Conservation (phyloP, 192 early-diverging fungal genomes). For the Backusella sp. region DNA sequence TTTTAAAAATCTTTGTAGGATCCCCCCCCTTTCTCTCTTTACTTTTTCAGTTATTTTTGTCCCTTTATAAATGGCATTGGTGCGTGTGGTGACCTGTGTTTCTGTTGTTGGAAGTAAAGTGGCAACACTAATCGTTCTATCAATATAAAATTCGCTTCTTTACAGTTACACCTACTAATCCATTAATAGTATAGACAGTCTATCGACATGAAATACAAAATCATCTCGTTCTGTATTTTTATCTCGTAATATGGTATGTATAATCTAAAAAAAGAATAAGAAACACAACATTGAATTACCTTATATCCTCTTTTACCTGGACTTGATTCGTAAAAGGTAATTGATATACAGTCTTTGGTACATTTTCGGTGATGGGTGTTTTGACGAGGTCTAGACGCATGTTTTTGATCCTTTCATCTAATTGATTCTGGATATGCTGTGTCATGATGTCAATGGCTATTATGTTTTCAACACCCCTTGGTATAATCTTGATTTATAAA, state of each 20-base stretch:
- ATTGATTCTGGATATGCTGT: slow-evolving; percentile 83
- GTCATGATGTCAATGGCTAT: slow-evolving; percentile 91
- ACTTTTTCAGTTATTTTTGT: slow-evolving; percentile 18
- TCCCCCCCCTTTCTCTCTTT: background rate
- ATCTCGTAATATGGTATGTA: slow-evolving; percentile 85
- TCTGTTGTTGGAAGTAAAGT: slow-evolving; percentile 17
- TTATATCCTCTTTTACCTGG: slow-evolving; percentile 28
- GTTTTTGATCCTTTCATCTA: slow-evolving; percentile 65
- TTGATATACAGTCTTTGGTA: slow-evolving; percentile 47
- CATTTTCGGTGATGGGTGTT: slow-evolving; percentile 28
- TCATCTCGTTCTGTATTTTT: slow-evolving; percentile 69
- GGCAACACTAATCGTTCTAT: slow-evolving; percentile 10
- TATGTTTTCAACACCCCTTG: slow-evolving; percentile 86
- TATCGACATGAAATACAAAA: slow-evolving; percentile 91
- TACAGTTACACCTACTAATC: slow-evolving; percentile 60
- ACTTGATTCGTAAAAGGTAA: slow-evolving; percentile 56
- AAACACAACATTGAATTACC: background rate
- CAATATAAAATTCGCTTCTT: background rate
- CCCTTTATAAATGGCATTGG: slow-evolving; percentile 14
- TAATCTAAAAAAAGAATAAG: slow-evolving; percentile 39
- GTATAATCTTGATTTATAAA: slow-evolving; percentile 66
- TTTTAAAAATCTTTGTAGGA: background rate
- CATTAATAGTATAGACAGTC: slow-evolving; percentile 81
- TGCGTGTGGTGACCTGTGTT: slow-evolving; percentile 17
- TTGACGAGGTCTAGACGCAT: slow-evolving; percentile 57